These are phyloP conservation scores for Backusella liffmaniae DNA, from an alignment of 192 early-diverging fungal genomes.

Conservation along the genomic window DNA sequence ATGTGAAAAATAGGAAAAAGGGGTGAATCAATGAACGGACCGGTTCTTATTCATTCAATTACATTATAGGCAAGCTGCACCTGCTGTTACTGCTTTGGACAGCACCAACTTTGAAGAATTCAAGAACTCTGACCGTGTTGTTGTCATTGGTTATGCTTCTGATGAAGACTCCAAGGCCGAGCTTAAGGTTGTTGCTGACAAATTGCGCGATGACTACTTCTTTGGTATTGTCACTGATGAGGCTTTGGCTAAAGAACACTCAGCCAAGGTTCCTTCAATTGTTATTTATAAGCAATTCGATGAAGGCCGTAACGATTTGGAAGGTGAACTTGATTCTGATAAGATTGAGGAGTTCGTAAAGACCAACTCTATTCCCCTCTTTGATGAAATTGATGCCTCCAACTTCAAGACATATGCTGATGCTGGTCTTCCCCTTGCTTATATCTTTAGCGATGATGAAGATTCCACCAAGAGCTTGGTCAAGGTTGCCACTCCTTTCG, in stretches of 20 bases:
- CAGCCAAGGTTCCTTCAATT: constrained; percentile 59
- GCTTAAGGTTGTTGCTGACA: constrained; percentile 70
- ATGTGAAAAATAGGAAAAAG: background rate
- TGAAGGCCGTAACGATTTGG: constrained; percentile 68
- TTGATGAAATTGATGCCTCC: constrained; percentile 87
- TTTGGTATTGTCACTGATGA: constrained; percentile 81
- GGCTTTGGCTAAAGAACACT: constrained; percentile 51
- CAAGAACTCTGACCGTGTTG: constrained; percentile 81
- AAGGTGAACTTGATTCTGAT: constrained; percentile 56
- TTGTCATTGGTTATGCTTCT: constrained; percentile 82
- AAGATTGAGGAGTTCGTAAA: constrained; percentile 72
- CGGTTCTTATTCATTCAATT: background rate
- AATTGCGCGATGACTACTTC: constrained; percentile 80
- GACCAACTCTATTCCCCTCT: constrained; percentile 75
- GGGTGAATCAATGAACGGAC: background rate
- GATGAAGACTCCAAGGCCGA: constrained; percentile 63
- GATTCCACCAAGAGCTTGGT: constrained; percentile 52
- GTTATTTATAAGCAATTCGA: constrained; percentile 92
- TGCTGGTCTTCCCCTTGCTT: constrained; percentile 85
- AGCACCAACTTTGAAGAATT: constrained; percentile 73
- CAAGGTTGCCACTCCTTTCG: constrained; percentile 65
- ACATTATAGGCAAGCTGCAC: constrained; percentile 67
- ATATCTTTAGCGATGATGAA: constrained; percentile 74
- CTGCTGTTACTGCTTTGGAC: constrained; percentile 71
- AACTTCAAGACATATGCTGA: constrained; percentile 90